phyloP scores from a whole-genome alignment of 106 monocot genomes.

The Acanthochlamys bracteata region DNA sequence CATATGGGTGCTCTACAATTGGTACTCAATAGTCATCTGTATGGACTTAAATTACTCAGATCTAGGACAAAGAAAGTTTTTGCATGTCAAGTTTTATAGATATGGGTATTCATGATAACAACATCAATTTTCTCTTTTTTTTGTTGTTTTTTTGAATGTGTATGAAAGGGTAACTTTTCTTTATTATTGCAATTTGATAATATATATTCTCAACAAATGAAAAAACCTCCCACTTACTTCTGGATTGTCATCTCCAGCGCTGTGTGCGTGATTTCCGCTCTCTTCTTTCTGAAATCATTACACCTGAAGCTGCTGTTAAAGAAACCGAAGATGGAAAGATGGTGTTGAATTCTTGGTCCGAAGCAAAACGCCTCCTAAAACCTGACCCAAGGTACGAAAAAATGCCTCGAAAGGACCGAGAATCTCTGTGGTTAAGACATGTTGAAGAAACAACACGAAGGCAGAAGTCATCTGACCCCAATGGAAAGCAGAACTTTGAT shows the following conservation, averaged over 20 bases:
- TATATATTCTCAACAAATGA: too few relatives aligned
- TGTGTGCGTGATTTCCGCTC: conserved; percentile 51
- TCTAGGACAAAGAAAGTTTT: too few relatives aligned
- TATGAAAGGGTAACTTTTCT: too few relatives aligned
- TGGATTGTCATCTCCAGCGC: conserved; percentile 44
- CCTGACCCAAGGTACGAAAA: conserved; percentile 68
- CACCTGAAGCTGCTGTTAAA: conserved; percentile 36
- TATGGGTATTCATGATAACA: too few relatives aligned
- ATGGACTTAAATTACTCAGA: too few relatives aligned
- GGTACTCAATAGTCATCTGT: too few relatives aligned
- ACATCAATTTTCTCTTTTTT: too few relatives aligned
- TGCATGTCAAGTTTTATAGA: too few relatives aligned
- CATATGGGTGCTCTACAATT: too few relatives aligned
- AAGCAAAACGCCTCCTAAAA: conserved; percentile 65
- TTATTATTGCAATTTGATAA: too few relatives aligned
- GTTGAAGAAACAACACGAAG: conserved; percentile 45
- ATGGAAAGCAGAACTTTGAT: conserved; percentile 41
- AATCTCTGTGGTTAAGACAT: conserved; percentile 58
- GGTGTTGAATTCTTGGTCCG: conserved; percentile 66
- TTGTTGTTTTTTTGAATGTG: too few relatives aligned
- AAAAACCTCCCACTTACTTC: background rate
- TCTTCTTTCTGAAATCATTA: conserved; percentile 59
- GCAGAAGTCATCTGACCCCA: conserved; percentile 26
- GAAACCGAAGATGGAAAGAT: conserved; percentile 45
- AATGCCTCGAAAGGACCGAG: conserved; percentile 77